Conservation (phyloP, 2,329 filamentous ascomycete genomes). For the Penicillium sp. region DNA sequence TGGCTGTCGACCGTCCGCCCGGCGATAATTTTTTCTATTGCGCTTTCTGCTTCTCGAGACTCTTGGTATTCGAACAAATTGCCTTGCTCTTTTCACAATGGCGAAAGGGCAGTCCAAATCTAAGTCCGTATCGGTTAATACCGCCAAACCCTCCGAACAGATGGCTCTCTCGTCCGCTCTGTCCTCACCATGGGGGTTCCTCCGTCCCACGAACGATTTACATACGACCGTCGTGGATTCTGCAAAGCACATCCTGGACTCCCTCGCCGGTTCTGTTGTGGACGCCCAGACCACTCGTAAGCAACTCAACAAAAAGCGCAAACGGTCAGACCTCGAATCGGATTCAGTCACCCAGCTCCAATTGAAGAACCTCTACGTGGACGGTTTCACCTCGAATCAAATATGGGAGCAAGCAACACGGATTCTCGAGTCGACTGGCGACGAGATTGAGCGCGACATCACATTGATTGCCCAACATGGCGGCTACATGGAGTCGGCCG, state of each 20-base stretch:
- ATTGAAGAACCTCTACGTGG: conserved; percentile 76
- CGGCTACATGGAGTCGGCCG: conserved; percentile 10
- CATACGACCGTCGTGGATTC: conserved; percentile 68
- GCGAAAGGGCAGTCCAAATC: conserved; percentile 14
- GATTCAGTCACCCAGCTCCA: conserved; percentile 60
- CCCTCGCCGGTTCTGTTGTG: conserved; percentile 70
- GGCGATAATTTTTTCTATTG: conserved; percentile 25
- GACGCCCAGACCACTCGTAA: conserved; percentile 68
- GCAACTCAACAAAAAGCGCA: conserved; percentile 71
- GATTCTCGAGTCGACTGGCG: conserved; percentile 67
- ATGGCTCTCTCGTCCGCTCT: conserved; percentile 43
- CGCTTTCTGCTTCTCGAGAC: background rate
- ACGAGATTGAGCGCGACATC: conserved; percentile 53
- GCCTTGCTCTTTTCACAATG: conserved; percentile 12
- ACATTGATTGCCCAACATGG: conserved; percentile 32
- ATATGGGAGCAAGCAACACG: conserved; percentile 91
- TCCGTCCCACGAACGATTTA: conserved; percentile 68
- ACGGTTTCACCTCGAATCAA: conserved; percentile 84
- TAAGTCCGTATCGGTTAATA: background rate
- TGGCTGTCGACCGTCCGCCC: conserved; percentile 6
- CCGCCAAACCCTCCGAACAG: background rate
- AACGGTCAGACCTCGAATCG: conserved; percentile 57
- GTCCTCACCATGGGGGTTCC: conserved; percentile 66
- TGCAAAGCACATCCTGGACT: conserved; percentile 77
- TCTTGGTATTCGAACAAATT: background rate